Evolutionary conservation across 495 filamentous ascomycete genomes (phyloP).

Genomic region (Tuber indicum): DNA sequence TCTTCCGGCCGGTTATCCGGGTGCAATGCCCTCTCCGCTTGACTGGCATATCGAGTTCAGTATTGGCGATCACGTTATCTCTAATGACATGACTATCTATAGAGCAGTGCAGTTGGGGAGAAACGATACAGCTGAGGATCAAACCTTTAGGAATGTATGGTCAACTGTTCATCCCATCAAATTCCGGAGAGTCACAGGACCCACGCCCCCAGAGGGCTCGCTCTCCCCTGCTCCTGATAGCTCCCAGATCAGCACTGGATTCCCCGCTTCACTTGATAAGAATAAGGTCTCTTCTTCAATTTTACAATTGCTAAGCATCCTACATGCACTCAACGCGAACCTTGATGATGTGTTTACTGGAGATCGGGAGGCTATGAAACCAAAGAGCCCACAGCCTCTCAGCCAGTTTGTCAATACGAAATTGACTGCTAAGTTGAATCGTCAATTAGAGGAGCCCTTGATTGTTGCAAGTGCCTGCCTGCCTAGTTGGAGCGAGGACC

Average conservation of each 20-base stretch:
- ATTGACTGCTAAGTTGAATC: conserved; percentile 96
- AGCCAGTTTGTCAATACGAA: conserved; percentile 99
- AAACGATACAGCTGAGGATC: conserved; percentile 58
- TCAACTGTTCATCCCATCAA: conserved; percentile 83
- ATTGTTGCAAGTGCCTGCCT: conserved; percentile 97
- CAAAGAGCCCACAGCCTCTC: conserved; percentile 72
- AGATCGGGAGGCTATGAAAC: conserved; percentile 60
- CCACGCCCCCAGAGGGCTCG: conserved; percentile 73
- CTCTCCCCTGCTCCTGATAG: conserved; percentile 53
- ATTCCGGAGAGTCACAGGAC: conserved; percentile 78
- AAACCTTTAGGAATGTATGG: conserved; percentile 72
- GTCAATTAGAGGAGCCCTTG: conserved; percentile 94
- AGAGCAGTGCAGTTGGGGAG: conserved; percentile 72
- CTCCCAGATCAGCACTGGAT: conserved; percentile 48
- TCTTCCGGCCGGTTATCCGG: conserved; percentile 52
- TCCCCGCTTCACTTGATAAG: conserved; percentile 78
- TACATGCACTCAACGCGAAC: conserved; percentile 90
- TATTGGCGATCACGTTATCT: conserved; percentile 71
- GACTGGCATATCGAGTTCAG: conserved; percentile 99
- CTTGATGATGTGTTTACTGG: conserved; percentile 95
- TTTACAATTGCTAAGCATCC: conserved; percentile 76
- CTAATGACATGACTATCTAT: conserved; percentile 93
- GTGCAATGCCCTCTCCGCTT: conserved; percentile 73
- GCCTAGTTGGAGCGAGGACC: conserved; percentile 92
- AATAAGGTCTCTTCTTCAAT: conserved; percentile 79